Base-by-base conservation (phyloP, 2,329 filamentous ascomycete species). In the Mycosphaerella arachidis region DNA sequence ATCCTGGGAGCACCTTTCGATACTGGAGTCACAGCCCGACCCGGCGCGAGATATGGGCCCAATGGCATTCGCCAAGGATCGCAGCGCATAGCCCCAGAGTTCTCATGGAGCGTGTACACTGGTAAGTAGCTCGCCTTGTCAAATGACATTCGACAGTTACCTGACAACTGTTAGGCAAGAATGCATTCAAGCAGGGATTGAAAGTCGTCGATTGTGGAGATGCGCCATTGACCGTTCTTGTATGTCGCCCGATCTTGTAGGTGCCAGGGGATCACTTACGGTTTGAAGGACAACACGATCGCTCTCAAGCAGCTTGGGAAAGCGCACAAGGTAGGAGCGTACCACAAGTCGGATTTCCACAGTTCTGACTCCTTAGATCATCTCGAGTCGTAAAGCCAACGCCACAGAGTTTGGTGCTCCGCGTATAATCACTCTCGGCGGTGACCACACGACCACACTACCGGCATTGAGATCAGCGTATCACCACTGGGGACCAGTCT, bases 1-100 rank as follows among this genome's bases (percentile, higher is more conserved):
- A 94, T 95, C 74, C 84, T 94, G 54, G 90, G 89, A 48, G 90
- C 89, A 45, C 90, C 91, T 0, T 94, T 94, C 67, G 91, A 95
- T 72, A 70, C 62, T 2, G 62, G 57, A 6, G 59, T 61, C 7
- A 94, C 66, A 91, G 81, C 81, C 60, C 66, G 76, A 29, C 76
- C 76, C 20, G 76, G 76, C 33, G 79, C 79, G 46, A 85, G 82
- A 33, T 84, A 79, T 65, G 82, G 82, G 2, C 82, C 82, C 2
- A 71, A 71, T 45, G 82, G 81, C 4, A 82, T 84, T 59, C 76
- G 81, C 48, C 72, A 73, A 58, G 81, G 81, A 6, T 82, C 81
- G 24, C 29, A 24, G 43, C 73, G 81, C 30, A 81, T 84, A n/a
- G 57, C 60, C 12, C 66, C 78, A 0, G 69, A 71, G 4, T 69